Percentiles rank a stretch among this genome's conserved stretches.
Conservation (phyloP, 345 rosid genomes). For the Capsella bursapastoris region DNA sequence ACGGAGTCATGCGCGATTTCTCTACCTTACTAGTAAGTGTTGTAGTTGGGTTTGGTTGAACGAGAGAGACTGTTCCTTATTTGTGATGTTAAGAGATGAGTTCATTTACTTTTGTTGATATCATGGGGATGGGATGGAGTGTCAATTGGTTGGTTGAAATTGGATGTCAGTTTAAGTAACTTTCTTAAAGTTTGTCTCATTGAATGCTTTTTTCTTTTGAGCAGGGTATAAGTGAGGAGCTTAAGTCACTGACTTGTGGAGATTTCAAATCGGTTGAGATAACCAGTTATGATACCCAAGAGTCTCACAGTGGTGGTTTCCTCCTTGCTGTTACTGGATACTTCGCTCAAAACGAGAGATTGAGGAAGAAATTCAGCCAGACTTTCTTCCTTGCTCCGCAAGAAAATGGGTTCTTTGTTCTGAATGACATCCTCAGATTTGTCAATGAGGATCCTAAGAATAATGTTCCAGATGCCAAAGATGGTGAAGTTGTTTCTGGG, state of each 20-base stretch:
- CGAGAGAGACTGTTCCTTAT: not conserved
- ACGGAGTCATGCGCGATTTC: slow-evolving; percentile 47
- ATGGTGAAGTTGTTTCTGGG: not conserved
- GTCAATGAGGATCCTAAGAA: not conserved
- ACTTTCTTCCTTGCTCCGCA: slow-evolving; percentile 86
- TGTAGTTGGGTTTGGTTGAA: not conserved
- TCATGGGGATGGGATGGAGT: not conserved
- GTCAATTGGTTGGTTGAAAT: not conserved
- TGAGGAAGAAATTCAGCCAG: slow-evolving; percentile 62
- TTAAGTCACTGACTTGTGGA: slow-evolving; percentile 57
- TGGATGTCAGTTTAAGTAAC: not conserved
- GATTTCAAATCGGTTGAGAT: slow-evolving; percentile 54
- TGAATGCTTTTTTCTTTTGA: slow-evolving; percentile 26
- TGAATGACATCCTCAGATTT: slow-evolving; percentile 67
- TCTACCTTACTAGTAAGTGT: slow-evolving; percentile 41
- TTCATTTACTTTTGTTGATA: not conserved
- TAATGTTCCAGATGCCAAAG: not conserved
- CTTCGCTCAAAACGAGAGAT: slow-evolving; percentile 52
- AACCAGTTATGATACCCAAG: slow-evolving; percentile 65
- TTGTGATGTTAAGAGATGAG: not conserved
- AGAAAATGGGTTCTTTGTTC: slow-evolving; percentile 78
- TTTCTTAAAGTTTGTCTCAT: slow-evolving; percentile 26
- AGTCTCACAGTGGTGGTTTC: slow-evolving; percentile 63
- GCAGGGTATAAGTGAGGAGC: slow-evolving; percentile 78
- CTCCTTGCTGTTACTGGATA: slow-evolving; percentile 73